A percentile compares a stretch with the other conserved stretches of the same genome.
Conservation (phyloP, 257 asterid genomes). For the Misopates orontium region DNA sequence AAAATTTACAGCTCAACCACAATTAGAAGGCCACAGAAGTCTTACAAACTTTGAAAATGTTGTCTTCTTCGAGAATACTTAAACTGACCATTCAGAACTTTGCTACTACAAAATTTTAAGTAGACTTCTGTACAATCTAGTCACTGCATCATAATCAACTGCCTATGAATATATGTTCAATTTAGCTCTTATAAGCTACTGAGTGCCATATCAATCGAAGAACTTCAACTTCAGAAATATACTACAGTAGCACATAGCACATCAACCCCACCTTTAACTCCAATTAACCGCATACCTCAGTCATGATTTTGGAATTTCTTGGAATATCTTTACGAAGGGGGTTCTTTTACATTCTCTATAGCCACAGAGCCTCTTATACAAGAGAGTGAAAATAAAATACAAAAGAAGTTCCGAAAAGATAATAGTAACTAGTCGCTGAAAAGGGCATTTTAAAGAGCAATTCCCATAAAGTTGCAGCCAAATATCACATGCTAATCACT, state of each 20-base stretch:
- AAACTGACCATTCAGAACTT: no score
- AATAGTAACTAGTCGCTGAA: neutral
- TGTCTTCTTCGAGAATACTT: no score
- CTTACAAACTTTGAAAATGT: no score
- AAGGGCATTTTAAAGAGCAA: no score
- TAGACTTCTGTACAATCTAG: neutral
- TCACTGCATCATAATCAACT: neutral
- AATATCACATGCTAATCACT: slow-evolving; percentile 5
- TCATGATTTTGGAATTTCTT: neutral
- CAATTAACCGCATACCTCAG: neutral
- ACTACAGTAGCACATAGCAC: neutral
- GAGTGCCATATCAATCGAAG: neutral
- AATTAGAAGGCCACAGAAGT: no score
- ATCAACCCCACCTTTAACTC: no score
- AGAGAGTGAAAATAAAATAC: slow-evolving; percentile 12
- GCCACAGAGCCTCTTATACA: slow-evolving; percentile 8
- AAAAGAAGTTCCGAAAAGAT: neutral
- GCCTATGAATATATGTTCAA: neutral
- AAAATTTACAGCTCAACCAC: no score
- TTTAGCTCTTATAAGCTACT: neutral
- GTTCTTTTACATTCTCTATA: slow-evolving; percentile 5
- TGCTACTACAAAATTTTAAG: neutral
- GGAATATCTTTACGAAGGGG: slow-evolving; percentile 5
- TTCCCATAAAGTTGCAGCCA: slow-evolving; percentile 8
- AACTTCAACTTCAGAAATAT: neutral